A percentile compares a stretch with the other conserved stretches of the same genome.
phyloP scores from a whole-genome alignment of 1,139 yeast genomes.

The Sugiyamaella paludigena region DNA sequence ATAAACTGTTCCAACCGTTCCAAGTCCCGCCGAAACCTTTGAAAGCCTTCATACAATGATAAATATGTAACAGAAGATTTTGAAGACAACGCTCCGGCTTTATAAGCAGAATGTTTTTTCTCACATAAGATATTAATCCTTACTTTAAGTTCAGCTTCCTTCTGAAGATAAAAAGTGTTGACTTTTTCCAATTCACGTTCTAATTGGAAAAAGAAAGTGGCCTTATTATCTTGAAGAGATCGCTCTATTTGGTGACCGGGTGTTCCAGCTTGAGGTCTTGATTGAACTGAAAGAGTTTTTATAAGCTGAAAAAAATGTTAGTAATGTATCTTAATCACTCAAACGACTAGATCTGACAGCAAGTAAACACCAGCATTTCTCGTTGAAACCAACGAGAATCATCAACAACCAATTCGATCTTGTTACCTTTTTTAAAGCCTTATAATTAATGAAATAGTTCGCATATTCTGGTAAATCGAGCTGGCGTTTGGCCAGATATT shows the following conservation, averaged over 20 bases:
- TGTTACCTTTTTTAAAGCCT: slow-evolving; percentile 69
- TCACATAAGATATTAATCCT: slow-evolving; percentile 72
- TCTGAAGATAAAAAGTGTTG: slow-evolving; percentile 81
- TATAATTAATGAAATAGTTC: slow-evolving; percentile 90
- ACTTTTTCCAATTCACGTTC: slow-evolving; percentile 96
- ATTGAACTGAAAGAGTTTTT: slow-evolving; percentile 39
- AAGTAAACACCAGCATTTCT: background rate
- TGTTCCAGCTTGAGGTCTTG: slow-evolving; percentile 22
- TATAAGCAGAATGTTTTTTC: slow-evolving; percentile 61
- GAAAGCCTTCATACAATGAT: slow-evolving; percentile 80
- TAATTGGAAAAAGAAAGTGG: slow-evolving; percentile 85
- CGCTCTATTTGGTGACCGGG: slow-evolving; percentile 44
- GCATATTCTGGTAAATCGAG: slow-evolving; percentile 93
- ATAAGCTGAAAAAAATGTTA: slow-evolving; percentile 34
- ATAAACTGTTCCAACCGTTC: slow-evolving; percentile 88
- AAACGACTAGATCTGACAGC: background rate
- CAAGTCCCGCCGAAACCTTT: slow-evolving; percentile 83
- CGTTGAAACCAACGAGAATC: background rate
- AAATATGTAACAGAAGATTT: slow-evolving; percentile 57
- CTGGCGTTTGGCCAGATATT: slow-evolving; percentile 89
- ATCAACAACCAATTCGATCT: slow-evolving; percentile 25
- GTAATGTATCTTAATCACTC: background rate
- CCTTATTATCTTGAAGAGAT: slow-evolving; percentile 82
- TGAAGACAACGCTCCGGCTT: slow-evolving; percentile 43
- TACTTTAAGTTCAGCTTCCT: slow-evolving; percentile 77